A percentile compares a stretch with the other conserved stretches of the same genome.
These are phyloP conservation scores for Lachancea thermotolerans DNA, from an alignment of 805 yeast species.

Conservation along the genomic window DNA sequence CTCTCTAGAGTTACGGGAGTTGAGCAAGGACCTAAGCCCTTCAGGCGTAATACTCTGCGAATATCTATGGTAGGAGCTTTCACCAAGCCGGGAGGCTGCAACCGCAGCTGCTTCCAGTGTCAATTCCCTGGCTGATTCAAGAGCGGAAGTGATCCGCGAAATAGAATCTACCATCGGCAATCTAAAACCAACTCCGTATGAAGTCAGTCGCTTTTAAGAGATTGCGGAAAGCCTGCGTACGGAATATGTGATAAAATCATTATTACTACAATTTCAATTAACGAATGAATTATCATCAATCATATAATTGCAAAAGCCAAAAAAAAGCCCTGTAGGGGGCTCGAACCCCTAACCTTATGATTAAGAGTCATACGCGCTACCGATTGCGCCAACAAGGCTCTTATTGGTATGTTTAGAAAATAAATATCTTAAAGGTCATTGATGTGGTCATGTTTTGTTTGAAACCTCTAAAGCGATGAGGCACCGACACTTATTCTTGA, in stretches of 20 bases:
- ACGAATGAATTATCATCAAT: too few relatives aligned
- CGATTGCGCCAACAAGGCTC: slow-evolving; percentile 17
- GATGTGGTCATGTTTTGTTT: neutral
- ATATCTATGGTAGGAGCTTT: slow-evolving; percentile 44
- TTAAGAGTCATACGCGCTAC: slow-evolving; percentile 18
- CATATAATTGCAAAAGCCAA: neutral
- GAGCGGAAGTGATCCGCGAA: slow-evolving; percentile 56
- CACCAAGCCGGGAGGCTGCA: slow-evolving; percentile 61
- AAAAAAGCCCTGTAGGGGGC: slow-evolving; percentile 16
- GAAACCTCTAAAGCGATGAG: neutral
- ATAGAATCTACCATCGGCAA: slow-evolving; percentile 48
- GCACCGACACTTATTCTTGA: too few relatives aligned
- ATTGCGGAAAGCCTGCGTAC: too few relatives aligned
- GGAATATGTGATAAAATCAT: too few relatives aligned
- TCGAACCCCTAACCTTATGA: slow-evolving; percentile 17
- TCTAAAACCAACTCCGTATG: too few relatives aligned
- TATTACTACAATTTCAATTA: too few relatives aligned
- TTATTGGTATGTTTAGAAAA: neutral
- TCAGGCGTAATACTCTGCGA: slow-evolving; percentile 45
- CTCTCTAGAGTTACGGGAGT: slow-evolving; percentile 63
- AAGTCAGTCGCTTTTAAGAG: too few relatives aligned
- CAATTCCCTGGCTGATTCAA: slow-evolving; percentile 73
- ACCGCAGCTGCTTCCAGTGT: slow-evolving; percentile 80
- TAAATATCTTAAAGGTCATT: neutral
- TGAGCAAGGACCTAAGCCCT: slow-evolving; percentile 60